These are phyloP conservation scores for Porphyra umbilicalis DNA, from an alignment of 31 red algal genomes.

Conservation along the genomic window DNA sequence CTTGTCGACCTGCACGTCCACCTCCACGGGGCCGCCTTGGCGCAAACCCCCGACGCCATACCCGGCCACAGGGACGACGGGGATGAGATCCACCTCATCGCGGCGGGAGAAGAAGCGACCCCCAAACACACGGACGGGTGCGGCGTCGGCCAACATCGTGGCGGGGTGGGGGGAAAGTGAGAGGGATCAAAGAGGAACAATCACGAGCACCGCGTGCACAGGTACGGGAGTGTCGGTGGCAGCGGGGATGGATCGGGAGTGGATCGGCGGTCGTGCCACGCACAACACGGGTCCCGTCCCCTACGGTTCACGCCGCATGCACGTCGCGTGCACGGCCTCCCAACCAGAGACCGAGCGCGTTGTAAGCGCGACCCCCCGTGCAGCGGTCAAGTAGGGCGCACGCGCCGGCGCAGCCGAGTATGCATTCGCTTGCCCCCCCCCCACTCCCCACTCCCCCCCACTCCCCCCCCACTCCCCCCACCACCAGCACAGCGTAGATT, in stretches of 20 bases:
- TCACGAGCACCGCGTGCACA: too few species aligned
- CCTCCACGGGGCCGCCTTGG: not conserved
- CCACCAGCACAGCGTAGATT: too few species aligned
- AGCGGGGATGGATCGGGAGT: not conserved
- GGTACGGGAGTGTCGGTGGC: too few species aligned
- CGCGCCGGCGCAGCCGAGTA: too few species aligned
- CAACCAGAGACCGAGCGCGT: not conserved
- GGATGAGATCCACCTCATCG: not conserved
- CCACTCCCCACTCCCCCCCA: too few species aligned
- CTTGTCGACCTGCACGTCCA: not conserved
- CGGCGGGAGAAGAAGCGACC: not conserved
- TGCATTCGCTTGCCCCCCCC: too few species aligned
- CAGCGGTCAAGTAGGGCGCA: not conserved
- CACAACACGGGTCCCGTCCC: not conserved
- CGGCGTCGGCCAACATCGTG: not conserved
- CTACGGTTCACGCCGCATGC: too few species aligned
- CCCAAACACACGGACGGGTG: not conserved
- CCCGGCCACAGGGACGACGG: not conserved
- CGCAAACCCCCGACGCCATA: not conserved
- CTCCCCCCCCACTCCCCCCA: too few species aligned
- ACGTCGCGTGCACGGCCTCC: too few species aligned
- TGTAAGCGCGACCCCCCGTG: not conserved
- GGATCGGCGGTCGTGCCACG: not conserved
- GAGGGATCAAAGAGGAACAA: too few species aligned
- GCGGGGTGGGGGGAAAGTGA: not conserved